Evolutionary conservation across 441 rosid species (phyloP).

Genomic region (Jatropha podagrica): DNA sequence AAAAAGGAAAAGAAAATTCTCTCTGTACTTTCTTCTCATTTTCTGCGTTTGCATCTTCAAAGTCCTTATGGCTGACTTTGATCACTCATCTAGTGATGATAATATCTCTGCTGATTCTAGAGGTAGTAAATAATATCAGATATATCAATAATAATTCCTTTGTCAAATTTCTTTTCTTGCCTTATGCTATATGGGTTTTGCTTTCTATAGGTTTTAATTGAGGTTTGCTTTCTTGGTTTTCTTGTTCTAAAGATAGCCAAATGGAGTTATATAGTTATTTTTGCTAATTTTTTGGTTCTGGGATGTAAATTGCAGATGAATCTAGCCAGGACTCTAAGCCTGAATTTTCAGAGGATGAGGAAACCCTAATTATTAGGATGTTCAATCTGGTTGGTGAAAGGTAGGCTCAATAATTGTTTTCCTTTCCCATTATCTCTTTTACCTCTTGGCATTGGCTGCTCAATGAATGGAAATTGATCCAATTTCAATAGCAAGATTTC

Average conservation of each 20-base stretch:
- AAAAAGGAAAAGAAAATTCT: neutral
- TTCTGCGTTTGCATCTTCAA: constrained; percentile 1
- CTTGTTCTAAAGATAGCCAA: neutral
- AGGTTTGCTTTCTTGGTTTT: neutral
- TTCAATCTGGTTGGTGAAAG: constrained; percentile 59
- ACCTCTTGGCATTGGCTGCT: no score
- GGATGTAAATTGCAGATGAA: constrained; percentile 34
- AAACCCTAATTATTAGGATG: constrained; percentile 53
- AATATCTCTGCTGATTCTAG: constrained; percentile 41
- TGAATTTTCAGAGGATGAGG: constrained; percentile 62
- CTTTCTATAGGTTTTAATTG: no score
- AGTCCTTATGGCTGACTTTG: constrained; percentile 43
- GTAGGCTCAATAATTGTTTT: constrained; percentile 22
- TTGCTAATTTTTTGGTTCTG: neutral
- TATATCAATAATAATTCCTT: no score
- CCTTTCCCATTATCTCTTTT: no score
- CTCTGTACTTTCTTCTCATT: neutral
- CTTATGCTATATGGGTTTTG: neutral
- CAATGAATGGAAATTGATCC: no score
- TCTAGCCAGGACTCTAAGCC: constrained; percentile 38
- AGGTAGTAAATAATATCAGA: constrained; percentile 27
- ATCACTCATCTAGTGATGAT: constrained; percentile 26
- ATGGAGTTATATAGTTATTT: neutral
- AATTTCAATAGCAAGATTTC: no score
- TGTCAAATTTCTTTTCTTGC: neutral